phyloP scores from a whole-genome alignment of 176 grass and related monocot genomes.

The Phyllostachys edulis region DNA sequence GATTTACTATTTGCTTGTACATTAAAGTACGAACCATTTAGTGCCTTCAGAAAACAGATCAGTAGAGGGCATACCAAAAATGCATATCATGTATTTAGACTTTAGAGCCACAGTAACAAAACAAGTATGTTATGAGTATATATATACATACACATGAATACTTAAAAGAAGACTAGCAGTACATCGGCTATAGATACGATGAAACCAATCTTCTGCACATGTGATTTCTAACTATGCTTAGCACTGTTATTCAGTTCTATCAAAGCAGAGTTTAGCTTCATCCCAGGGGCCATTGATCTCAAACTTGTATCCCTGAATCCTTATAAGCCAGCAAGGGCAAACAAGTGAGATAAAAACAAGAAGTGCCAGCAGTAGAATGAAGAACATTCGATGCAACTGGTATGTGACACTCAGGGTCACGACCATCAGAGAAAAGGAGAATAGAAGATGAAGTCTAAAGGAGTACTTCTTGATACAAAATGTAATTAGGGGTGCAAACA shows the following conservation, averaged over 20 bases:
- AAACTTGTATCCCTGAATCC: constrained; percentile 98
- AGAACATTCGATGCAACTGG: constrained; percentile 74
- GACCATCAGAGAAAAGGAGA: constrained; percentile 62
- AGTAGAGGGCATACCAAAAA: constrained; percentile 3
- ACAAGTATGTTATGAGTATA: constrained; percentile 5
- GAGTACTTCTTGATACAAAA: constrained; percentile 95
- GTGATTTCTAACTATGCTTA: not conserved
- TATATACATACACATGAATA: constrained; percentile 19
- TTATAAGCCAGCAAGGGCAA: constrained; percentile 91
- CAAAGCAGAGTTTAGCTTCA: constrained; percentile 98
- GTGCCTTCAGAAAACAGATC: constrained; percentile 6
- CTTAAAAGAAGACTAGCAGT: not conserved
- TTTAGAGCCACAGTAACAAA: not conserved
- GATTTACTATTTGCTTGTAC: not conserved
- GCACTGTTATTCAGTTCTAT: constrained; percentile 65
- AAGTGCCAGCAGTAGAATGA: constrained; percentile 53
- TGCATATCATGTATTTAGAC: not conserved
- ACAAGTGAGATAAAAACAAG: constrained; percentile 80
- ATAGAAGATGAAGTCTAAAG: constrained; percentile 61
- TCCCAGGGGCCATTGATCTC: constrained; percentile 98
- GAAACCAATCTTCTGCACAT: constrained; percentile 18
- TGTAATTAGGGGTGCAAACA: constrained; percentile 82
- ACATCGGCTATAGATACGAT: constrained; percentile 14
- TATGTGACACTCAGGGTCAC: constrained; percentile 60
- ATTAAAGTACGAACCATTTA: not conserved